These are phyloP conservation scores for Yamadazyma membranifaciens DNA, from an alignment of 1,139 yeast species.

Conservation along the genomic window DNA sequence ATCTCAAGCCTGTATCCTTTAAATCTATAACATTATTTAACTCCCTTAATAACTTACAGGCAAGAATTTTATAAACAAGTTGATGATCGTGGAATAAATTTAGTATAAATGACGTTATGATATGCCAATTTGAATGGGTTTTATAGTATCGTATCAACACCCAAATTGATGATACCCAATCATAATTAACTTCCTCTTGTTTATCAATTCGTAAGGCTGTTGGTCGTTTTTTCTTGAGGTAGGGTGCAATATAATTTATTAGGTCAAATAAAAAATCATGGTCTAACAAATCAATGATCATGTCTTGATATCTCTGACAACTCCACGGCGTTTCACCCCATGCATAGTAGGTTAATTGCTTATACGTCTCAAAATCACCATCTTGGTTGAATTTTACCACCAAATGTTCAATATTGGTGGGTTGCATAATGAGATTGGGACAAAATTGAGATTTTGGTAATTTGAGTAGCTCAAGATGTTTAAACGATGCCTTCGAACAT, in stretches of 20 bases:
- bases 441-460: neutral
- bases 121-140: constrained; percentile 35
- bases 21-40: constrained; percentile 24
- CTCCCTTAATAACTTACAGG: constrained; percentile 31
- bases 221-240: constrained; percentile 12
- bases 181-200: constrained; percentile 9
- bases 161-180: constrained; percentile 22
- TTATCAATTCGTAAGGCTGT: constrained; percentile 15
- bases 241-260: constrained; percentile 3
- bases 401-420: neutral
- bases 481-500: no score
- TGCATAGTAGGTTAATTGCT: neutral
- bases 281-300: neutral
- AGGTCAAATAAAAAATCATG: constrained; percentile 4
- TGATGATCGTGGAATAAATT: constrained; percentile 54
- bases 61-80: constrained; percentile 41
- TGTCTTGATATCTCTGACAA: neutral
- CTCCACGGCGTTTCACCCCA: constrained; percentile 6
- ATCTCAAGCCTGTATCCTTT: constrained; percentile 38
- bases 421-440: neutral
- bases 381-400: neutral
- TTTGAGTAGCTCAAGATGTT: neutral
- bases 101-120: constrained; percentile 48
- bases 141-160: constrained; percentile 22
- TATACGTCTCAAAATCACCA: neutral